A percentile compares a stretch with the other conserved stretches of the same genome.
Conservation (phyloP, 805 yeast genomes). For the Lipomyces oligophaga region DNA sequence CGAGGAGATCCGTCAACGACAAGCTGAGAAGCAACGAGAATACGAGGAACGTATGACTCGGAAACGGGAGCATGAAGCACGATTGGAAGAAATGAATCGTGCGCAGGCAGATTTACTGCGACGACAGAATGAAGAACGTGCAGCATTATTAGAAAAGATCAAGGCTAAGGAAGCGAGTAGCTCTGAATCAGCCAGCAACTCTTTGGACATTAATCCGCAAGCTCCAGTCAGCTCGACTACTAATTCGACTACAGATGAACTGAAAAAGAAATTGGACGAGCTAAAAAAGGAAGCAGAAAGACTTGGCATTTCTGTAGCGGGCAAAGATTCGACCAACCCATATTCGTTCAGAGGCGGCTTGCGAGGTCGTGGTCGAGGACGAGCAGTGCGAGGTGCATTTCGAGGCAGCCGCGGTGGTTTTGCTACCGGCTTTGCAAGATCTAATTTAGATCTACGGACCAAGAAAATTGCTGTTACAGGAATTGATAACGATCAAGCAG, state of each 20-base stretch:
- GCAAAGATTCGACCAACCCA: slow-evolving; percentile 17
- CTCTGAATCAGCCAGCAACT: slow-evolving; percentile 1
- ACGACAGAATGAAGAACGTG: slow-evolving; percentile 37
- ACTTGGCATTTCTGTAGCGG: slow-evolving; percentile 32
- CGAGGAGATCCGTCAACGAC: slow-evolving; percentile 41
- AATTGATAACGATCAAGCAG: slow-evolving; percentile 23
- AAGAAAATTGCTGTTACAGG: slow-evolving; percentile 38
- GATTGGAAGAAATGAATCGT: slow-evolving; percentile 37
- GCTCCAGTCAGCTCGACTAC: not conserved
- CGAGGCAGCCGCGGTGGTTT: slow-evolving; percentile 32
- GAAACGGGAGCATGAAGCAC: slow-evolving; percentile 37
- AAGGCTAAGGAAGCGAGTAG: slow-evolving; percentile 29
- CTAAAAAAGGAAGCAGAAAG: slow-evolving; percentile 37
- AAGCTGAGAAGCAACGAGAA: slow-evolving; percentile 42
- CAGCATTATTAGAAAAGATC: slow-evolving; percentile 25
- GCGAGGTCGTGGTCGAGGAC: slow-evolving; percentile 27
- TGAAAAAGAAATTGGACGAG: slow-evolving; percentile 37
- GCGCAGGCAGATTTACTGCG: slow-evolving; percentile 39
- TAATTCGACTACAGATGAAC: slow-evolving; percentile 30
- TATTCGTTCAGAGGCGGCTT: slow-evolving; percentile 15
- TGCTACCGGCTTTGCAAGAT: slow-evolving; percentile 31
- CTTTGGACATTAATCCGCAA: not conserved
- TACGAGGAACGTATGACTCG: slow-evolving; percentile 42
- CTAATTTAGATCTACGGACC: slow-evolving; percentile 41
- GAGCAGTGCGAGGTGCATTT: slow-evolving; percentile 26